phyloP scores from a whole-genome alignment of 371 early-diverging fungal species.

The Rhizopus stolonifer region DNA sequence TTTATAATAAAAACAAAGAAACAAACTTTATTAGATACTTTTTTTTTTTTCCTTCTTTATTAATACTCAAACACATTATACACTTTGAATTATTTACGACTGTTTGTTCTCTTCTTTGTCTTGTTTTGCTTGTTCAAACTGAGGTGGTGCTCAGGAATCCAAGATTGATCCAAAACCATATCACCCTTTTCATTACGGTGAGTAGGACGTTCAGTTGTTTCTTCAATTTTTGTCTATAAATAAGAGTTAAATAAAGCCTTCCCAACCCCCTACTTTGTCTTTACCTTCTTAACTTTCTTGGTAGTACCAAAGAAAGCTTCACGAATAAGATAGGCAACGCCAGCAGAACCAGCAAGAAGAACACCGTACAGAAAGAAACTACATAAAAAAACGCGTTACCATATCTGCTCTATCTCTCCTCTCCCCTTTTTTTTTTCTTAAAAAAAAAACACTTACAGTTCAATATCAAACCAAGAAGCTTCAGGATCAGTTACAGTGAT shows the following conservation, averaged over 20 bases:
- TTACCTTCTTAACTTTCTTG: slow-evolving; percentile 35
- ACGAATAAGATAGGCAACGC: slow-evolving; percentile 45
- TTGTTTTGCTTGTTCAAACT: slow-evolving; percentile 34
- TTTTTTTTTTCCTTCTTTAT: not conserved
- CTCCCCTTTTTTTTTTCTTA: not conserved
- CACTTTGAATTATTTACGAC: not conserved
- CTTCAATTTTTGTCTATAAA: slow-evolving; percentile 31
- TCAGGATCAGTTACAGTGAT: slow-evolving; percentile 48
- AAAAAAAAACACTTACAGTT: slow-evolving; percentile 40
- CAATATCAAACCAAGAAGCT: slow-evolving; percentile 44
- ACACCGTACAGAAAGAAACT: slow-evolving; percentile 46
- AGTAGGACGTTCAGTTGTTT: slow-evolving; percentile 32
- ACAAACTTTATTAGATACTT: too few relatives aligned
- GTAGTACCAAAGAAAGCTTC: slow-evolving; percentile 44
- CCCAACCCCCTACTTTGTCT: not conserved
- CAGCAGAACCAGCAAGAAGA: slow-evolving; percentile 41
- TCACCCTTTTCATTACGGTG: slow-evolving; percentile 56
- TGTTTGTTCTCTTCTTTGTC: slow-evolving; percentile 39
- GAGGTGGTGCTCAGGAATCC: slow-evolving; percentile 50
- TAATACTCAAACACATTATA: not conserved
- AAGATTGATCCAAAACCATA: slow-evolving; percentile 51
- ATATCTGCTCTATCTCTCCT: not conserved
- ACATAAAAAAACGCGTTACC: not conserved
- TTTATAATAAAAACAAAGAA: too few relatives aligned
- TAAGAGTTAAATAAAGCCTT: not conserved